These are phyloP conservation scores for Theobroma grandiflorum DNA, from an alignment of 441 rosid genomes.

Conservation along the genomic window DNA sequence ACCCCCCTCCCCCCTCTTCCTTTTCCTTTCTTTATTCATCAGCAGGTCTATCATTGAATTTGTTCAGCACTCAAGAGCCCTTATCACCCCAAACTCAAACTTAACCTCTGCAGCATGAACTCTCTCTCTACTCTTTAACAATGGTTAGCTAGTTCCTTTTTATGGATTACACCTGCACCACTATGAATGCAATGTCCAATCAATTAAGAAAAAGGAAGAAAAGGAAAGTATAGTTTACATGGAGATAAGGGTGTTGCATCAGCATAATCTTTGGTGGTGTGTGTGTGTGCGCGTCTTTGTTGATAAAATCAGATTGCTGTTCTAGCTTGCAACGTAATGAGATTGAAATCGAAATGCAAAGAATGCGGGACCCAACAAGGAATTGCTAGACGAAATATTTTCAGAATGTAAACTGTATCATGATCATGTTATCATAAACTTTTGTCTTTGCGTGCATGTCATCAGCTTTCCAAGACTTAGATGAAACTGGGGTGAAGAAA, in stretches of 20 bases:
- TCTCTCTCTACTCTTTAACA: not conserved
- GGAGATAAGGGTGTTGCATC: conserved; percentile 36
- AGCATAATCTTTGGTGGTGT: not conserved
- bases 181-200: conserved; percentile 32
- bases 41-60: not conserved
- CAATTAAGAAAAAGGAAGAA: not conserved
- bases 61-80: not conserved
- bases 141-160: not conserved
- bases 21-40: not conserved
- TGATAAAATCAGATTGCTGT: not conserved
- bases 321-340: not conserved
- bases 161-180: not conserved
- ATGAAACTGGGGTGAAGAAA: not conserved
- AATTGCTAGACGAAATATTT: not conserved
- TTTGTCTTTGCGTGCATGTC: not conserved
- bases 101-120: too few species aligned
- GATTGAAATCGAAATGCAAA: not conserved
- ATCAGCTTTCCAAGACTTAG: not conserved
- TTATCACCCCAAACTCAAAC: not conserved
- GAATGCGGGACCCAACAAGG: not conserved
- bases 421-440: too few species aligned
- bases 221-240: not conserved
- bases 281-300: not conserved
- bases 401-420: not conserved
- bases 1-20: not conserved